phyloP scores from a whole-genome alignment of 2,329 filamentous ascomycete genomes.

The Fusarium anthophilum region DNA sequence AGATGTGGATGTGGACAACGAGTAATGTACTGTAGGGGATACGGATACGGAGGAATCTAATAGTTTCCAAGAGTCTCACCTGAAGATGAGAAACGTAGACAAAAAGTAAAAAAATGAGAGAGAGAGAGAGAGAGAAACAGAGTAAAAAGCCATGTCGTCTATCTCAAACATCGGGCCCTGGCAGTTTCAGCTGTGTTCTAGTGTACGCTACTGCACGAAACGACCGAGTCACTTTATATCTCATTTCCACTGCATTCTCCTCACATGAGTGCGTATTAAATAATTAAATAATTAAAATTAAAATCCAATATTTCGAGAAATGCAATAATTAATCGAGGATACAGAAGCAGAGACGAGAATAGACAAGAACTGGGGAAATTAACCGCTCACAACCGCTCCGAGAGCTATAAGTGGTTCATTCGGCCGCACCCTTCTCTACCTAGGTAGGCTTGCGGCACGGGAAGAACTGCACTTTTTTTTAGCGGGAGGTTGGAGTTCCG shows the following conservation, averaged over 20 bases:
- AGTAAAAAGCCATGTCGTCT: background rate
- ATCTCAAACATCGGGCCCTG: conserved; percentile 18
- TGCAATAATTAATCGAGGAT: background rate
- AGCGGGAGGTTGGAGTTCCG: background rate
- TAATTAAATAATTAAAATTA: background rate
- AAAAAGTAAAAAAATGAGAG: conserved; percentile 2
- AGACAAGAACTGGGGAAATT: conserved; percentile 1
- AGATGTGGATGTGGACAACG: background rate
- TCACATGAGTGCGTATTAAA: background rate
- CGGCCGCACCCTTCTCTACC: conserved; percentile 13
- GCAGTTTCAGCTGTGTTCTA: conserved; percentile 27
- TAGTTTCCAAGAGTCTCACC: conserved; percentile 4
- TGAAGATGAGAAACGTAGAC: background rate
- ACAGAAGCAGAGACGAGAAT: background rate
- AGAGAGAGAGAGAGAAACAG: background rate
- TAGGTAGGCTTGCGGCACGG: conserved; percentile 30
- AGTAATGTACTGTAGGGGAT: background rate
- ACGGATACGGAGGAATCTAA: background rate
- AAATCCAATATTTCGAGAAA: background rate
- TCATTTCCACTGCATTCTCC: conserved; percentile 27
- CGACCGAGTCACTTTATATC: conserved; percentile 11
- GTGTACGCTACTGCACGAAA: conserved; percentile 28
- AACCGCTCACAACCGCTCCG: conserved; percentile 32
- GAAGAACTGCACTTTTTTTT: background rate
- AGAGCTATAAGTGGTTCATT: conserved; percentile 16